Evolutionary conservation across 1,284 basidiomycete genomes (phyloP), one percentile per base, ranked within the genome.

Genomic region (Stereum hirsutum): DNA sequence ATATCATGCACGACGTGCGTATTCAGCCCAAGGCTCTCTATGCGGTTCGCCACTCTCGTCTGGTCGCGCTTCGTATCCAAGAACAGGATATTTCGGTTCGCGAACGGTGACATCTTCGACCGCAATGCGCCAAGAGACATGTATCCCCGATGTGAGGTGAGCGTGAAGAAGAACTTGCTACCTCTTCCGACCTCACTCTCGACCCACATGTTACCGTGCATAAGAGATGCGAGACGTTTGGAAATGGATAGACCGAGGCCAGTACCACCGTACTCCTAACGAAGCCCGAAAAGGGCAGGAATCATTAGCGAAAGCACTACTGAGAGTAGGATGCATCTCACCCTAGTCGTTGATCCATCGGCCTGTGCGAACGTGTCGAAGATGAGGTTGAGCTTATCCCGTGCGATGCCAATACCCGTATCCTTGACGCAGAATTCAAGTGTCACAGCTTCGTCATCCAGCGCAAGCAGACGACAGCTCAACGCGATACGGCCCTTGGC

Each of bases 341-440:
- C 84, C 58, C 90, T 69, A 8, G 89, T 93, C 5, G 90, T 93
- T 2, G 88, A 92, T 40, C 89, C 96, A 68, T 99, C 96, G 0
- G 96, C 96, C 60, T 99, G 96, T 55, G 92, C 94, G 69, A 99
- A 99, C 4, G 96, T 99, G 61, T 99, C 95, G 65, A 99, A 99
- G 60, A 99, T 99, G 60, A 99, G 73, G 57, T 95, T 95, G 48
- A 99, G 69, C 72, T 99, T 99, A 65, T 99, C 96, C 63, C 94
- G 92, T 54, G 96, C 94, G 64, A 99, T 99, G 48, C 96, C 96
- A 57, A 99, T 99, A 51, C 96, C 96, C 1, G 94, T 97, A 61
- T 99, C 96, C 42, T 85, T 86, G 12, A 99, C 95, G 58, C 94
- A 97, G 71, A 99, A 97, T 65, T 98, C 92, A 25, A 99, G 70